Evolutionary conservation across 2,329 filamentous ascomycete species (phyloP), one percentile per base, ranked within the genome.

Genomic region (Diaporthe citriasiana): DNA sequence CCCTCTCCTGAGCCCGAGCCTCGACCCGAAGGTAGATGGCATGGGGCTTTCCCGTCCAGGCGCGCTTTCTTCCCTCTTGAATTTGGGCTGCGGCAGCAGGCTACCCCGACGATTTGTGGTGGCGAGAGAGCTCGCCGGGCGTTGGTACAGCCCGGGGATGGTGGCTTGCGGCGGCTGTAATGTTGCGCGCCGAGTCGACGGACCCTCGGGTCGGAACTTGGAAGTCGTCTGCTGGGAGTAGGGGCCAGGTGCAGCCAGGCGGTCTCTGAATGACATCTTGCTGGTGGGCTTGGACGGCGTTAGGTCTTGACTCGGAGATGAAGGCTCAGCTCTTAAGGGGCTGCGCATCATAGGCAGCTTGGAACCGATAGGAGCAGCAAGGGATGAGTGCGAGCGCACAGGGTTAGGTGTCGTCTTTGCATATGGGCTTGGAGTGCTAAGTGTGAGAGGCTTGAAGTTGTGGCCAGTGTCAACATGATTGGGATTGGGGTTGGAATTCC

Each of bases 401-500:
- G 82, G 79, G 13, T 70, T 75, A 17, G 71, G 51, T n/a, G 80
- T 82, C 4, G 85, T 83, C 78, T 85, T 89, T 7, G 87, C 82
- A 75, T 89, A 89, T 0, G 90, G 88, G 75, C 88, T 91, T 0
- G 91, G 89, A 1, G 89, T 90, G 9, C 89, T 91, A 57, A 90
- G 82, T 47, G 83, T 89, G 15, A 92, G 82, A 15, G 92, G 89
- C 78, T 90, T 92, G 83, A 91, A 93, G 80, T 90, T 90, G 81
- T 93, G 91, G 35, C 92, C 91, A n/a, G 90, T 89, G 42, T 92
- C 88, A n/a, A 91, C 85, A 75, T 91, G 88, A 9, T 84, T 84
- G 6, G 89, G 88, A 78, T 93, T 94, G 8, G 91, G 90, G 40
- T 91, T 93, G 15, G 79, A 80, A 79, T 92, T 96, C 94, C 94